Evolutionary conservation across 148 eudicot genomes (phyloP).

Genomic region (Silene latifolia): DNA sequence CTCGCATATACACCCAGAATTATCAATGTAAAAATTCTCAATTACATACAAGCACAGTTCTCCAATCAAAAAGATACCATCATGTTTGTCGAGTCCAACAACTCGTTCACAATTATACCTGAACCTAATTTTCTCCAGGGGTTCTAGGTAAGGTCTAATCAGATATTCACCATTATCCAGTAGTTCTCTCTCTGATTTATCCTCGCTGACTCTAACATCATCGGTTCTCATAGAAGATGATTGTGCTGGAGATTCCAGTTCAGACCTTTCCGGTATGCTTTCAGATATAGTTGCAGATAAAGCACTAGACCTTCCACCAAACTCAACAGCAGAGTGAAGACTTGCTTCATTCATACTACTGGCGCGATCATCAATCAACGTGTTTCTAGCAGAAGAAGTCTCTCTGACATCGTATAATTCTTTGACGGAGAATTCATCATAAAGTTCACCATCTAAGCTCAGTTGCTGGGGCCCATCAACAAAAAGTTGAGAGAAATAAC

Average conservation of each 20-base stretch:
- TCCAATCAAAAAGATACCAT: conserved; percentile 96
- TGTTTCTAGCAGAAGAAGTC: conserved; percentile 58
- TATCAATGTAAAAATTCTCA: conserved; percentile 87
- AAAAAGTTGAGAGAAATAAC: conserved; percentile 59
- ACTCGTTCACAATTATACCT: conserved; percentile 96
- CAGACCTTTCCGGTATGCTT: conserved; percentile 58
- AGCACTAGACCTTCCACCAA: conserved; percentile 62
- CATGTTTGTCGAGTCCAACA: conserved; percentile 95
- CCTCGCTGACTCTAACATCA: conserved; percentile 59
- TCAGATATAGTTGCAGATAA: conserved; percentile 57
- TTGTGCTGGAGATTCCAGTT: conserved; percentile 61
- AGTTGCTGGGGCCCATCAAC: conserved; percentile 46
- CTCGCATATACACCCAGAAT: conserved; percentile 88
- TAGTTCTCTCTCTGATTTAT: conserved; percentile 72
- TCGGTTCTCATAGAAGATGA: conserved; percentile 67
- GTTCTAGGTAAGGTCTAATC: conserved; percentile 89
- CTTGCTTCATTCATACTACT: conserved; percentile 86
- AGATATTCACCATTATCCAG: conserved; percentile 95
- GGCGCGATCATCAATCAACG: conserved; percentile 68
- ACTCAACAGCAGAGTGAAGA: conserved; percentile 81
- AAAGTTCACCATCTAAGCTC: conserved; percentile 56
- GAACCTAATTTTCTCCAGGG: conserved; percentile 73
- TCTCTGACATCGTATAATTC: conserved; percentile 67
- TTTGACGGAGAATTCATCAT: conserved; percentile 66
- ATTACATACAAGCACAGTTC: conserved; percentile 85